Evolutionary conservation across 805 yeast species (phyloP), one percentile per base, ranked within the genome.

Genomic region (Schizosaccharomyces cryophilus): DNA sequence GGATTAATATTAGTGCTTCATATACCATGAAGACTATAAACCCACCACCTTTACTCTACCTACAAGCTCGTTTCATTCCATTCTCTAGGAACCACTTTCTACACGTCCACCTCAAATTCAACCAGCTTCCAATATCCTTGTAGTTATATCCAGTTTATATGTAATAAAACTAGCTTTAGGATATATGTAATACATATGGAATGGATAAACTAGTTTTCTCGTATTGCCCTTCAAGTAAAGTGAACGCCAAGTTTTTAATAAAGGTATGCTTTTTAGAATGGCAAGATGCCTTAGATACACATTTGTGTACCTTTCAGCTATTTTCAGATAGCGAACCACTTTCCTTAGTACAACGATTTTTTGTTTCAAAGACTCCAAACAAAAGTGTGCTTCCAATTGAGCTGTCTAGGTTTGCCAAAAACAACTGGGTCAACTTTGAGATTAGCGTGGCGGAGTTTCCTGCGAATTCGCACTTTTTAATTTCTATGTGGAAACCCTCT

Each of bases 151-250:
- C n/a, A n/a, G n/a, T n/a, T 45, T 45, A 24, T 45, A 45, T 45
- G 51, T n/a, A 19, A 45, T 19, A 45, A 13, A 45, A 9, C 26
- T 19, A 2, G 17, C 21, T 11, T 7, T 45, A 17, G 11, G 26
- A 45, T 51, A 51, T 19, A 21, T 51, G 35, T 17, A 24, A 24
- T 29, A 51, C 56, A 4, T 51, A 51, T 51, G 56, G 56, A 21
- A 51, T 51, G 56, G 56, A 51, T 29, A 51, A 29, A 29, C n/a
- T 51, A 24, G 56, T 51, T 51, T 51, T 51, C 31, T 51, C 56
- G 13, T 51, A 24, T 51, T 51, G 56, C 15, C 56, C 56, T 24
- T 51, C 56, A 11, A 24, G 35, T 35, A 51, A 51, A 29, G 35
- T 51, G n/a, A 21, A 21, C 17, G 56, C 30, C n/a, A 29, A 17